Base-by-base conservation (phyloP, 2,329 filamentous ascomycete genomes). In the Claviceps capensis region DNA sequence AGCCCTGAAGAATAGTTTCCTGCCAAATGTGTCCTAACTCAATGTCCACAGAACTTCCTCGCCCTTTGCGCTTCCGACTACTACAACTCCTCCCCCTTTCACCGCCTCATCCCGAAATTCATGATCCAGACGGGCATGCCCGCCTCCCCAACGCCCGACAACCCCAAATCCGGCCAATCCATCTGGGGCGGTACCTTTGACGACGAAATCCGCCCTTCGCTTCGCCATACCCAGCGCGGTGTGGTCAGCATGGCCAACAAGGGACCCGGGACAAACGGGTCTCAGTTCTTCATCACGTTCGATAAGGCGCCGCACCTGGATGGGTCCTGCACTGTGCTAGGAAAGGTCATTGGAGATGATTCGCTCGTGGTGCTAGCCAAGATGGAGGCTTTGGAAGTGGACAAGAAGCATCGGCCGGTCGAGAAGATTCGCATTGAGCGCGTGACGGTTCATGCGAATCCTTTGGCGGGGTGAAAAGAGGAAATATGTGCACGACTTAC, bases 271-370 rank as follows among this genome's bases (percentile, higher is more conserved):
- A 86, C 83, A 43, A 89, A 89, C 62, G 84, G 82, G 16, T 85
- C 79, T 48, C 87, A 94, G 65, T 94, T 93, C 69, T 94, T 90
- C 66, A 73, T 93, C 55, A 81, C 83, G 1, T 85, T 89, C 59
- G 85, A 85, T 54, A 81, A 85, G 58, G 85, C 87, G 26, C 79
- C 85, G 40, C 88, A 93, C 69, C 72, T 94, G 43, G 88, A 93
- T 65, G 87, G 86, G 4, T 78, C 88, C 64, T 93, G 93, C 63
- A 90, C 87, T 0, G 83, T 91, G 2, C 91, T 94, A 68, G 87
- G 86, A 11, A 82, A 83, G 65, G 73, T 91, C 37, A 73, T 84
- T 52, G 82, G 78, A 40, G 82, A 84, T 59, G 80, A 82, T 45
- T 76, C 78, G 52, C 61, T 82, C 47, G 78, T 73, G 38, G 86